Percentiles rank a stretch among this genome's conserved stretches.
Conservation (phyloP, 1,284 basidiomycete genomes). For the Neonothopanus nambi region DNA sequence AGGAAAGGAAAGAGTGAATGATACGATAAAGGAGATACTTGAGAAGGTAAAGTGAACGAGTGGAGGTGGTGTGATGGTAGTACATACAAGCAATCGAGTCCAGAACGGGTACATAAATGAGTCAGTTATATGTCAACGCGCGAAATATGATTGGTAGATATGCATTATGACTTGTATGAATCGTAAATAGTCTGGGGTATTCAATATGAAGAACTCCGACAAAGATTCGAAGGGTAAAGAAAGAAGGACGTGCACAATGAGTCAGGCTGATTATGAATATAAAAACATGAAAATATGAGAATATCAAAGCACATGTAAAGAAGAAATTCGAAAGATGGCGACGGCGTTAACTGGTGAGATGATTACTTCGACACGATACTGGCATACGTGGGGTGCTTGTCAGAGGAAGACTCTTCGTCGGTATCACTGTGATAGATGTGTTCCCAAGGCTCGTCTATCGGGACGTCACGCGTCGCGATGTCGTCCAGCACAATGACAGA, state of each 20-base stretch:
- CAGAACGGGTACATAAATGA: too few species aligned
- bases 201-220: too few species aligned
- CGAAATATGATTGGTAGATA: background rate
- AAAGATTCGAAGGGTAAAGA: background rate
- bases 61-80: background rate
- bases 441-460: slow-evolving; percentile 57
- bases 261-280: too few species aligned
- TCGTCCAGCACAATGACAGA: slow-evolving; percentile 59
- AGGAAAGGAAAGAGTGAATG: background rate
- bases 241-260: background rate
- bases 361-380: background rate
- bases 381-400: background rate
- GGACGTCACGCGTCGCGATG: slow-evolving; percentile 28
- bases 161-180: background rate
- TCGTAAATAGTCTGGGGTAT: background rate
- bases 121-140: too few species aligned
- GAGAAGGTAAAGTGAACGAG: background rate
- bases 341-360: slow-evolving; percentile 1
- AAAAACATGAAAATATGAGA: too few species aligned
- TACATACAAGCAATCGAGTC: background rate
- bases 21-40: background rate
- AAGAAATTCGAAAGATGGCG: background rate
- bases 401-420: slow-evolving; percentile 33
- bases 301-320: background rate
- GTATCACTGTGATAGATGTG: slow-evolving; percentile 34